Base-by-base conservation (phyloP, 192 early-diverging fungal species). In the Coemansia sp. region DNA sequence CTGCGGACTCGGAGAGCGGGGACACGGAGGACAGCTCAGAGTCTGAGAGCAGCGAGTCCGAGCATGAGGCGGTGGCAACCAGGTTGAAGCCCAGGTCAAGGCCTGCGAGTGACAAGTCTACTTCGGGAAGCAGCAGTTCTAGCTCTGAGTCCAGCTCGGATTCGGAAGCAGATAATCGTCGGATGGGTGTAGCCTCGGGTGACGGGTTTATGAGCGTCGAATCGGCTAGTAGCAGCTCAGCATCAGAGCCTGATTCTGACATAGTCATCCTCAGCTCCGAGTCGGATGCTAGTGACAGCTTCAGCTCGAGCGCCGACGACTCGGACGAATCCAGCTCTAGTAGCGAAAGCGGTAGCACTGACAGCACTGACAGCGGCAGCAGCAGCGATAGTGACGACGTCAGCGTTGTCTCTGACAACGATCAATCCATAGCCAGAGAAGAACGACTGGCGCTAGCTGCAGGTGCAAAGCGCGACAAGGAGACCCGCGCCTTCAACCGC, bases 381-480 rank as follows among this genome's bases (percentile, higher is more conserved):
- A 58, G 55, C 52, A 29, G 52, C 13, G 52, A 55, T 3, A 49
- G 50, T 27, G 50, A 52, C 50, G 50, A 52, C 10, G 22, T 52
- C 50, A 24, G 22, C 7, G 50, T 24, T 52, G 31, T 13, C 55
- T 34, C 55, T 34, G 55, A 58, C 22, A 11, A 55, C 27, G 55
- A 15, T 29, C 55, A 16, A 33, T 33, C 31, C 55, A 58, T 33
- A 33, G 55, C 55, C 31, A 31, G 18, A 16, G 55, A 58, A 16
- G 55, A 58, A 33, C 7, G 5, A 31, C 11, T 18, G 31, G 9
- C 55, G 15, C 6, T 58, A 33, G 55, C 31, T 0, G 31, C 60
- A 16, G 73, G 62, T 13, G 34, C 57, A 57, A 63, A 74, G 38
- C 7, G 43, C 22, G n/a, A 34, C 16, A 34, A 57, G 27, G 18